Percentiles rank a stretch among this genome's conserved stretches.
These are phyloP conservation scores for Cichorium intybus DNA, from an alignment of 140 eudicot genomes.

Conservation along the genomic window DNA sequence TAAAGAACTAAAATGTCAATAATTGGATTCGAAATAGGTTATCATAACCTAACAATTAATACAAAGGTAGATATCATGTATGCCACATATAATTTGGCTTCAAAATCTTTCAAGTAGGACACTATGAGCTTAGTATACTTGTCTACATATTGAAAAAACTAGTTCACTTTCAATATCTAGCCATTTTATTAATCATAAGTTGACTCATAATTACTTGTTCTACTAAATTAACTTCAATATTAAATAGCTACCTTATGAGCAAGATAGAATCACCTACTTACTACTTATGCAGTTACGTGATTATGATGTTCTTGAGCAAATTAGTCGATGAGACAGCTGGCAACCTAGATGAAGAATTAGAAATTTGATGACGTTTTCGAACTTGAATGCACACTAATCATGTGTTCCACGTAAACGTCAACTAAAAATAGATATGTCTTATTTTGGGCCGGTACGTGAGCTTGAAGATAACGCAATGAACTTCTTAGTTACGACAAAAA, in stretches of 20 bases:
- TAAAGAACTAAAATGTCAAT: conserved; percentile 8
- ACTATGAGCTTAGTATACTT: not conserved
- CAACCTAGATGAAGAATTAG: conserved; percentile 24
- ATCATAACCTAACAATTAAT: not conserved
- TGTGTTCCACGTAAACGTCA: conserved; percentile 26
- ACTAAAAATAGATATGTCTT: conserved; percentile 33
- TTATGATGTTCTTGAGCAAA: conserved; percentile 27
- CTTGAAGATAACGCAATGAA: conserved; percentile 22
- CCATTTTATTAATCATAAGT: conserved; percentile 1
- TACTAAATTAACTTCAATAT: conserved; percentile 2
- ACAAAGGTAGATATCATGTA: not conserved
- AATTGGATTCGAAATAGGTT: not conserved
- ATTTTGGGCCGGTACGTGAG: conserved; percentile 19
- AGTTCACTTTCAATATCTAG: conserved; percentile 8
- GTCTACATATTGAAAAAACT: conserved; percentile 3
- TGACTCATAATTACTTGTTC: not conserved
- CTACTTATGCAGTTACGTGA: conserved; percentile 6
- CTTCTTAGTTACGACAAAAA: conserved; percentile 29
- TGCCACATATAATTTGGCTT: not conserved
- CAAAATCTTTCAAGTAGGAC: not conserved
- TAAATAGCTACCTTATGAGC: not conserved
- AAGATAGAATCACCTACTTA: conserved; percentile 24
- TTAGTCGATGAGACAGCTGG: conserved; percentile 32
- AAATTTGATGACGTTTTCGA: conserved; percentile 25
- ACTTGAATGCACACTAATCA: conserved; percentile 37